Evolutionary conservation across 768 basidiomycete genomes (phyloP).

Genomic region (Podaxis sp.): DNA sequence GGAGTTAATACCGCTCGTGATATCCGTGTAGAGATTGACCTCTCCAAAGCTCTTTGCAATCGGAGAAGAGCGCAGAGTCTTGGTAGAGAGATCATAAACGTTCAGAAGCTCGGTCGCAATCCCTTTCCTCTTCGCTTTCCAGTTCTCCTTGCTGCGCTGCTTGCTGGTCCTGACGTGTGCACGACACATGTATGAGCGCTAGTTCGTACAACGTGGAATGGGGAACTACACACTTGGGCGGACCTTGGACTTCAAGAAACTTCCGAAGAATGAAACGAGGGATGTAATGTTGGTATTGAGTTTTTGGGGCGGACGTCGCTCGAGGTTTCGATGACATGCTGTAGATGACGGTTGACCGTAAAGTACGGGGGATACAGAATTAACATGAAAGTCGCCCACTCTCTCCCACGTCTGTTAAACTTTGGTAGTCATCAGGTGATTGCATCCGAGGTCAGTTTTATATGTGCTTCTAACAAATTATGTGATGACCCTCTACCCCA

Average conservation of each 20-base stretch:
- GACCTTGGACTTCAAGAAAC: slow-evolving; percentile 17
- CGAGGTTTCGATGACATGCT: not conserved
- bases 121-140: slow-evolving; percentile 17
- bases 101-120: slow-evolving; percentile 18
- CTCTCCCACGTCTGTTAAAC: slow-evolving; percentile 1
- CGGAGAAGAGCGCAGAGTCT: slow-evolving; percentile 17
- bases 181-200: not conserved
- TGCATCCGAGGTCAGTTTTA: not conserved
- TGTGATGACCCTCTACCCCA: no score
- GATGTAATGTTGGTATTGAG: slow-evolving; percentile 24
- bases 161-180: slow-evolving; percentile 15
- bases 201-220: not conserved
- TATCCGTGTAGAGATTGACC: slow-evolving; percentile 26
- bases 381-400: not conserved
- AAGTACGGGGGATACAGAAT: not conserved
- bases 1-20: slow-evolving; percentile 20
- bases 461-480: no score
- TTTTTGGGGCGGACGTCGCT: not conserved
- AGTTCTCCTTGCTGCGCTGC: slow-evolving; percentile 17
- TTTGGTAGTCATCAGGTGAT: not conserved
- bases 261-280: slow-evolving; percentile 23
- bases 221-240: slow-evolving; percentile 12
- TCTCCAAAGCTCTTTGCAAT: slow-evolving; percentile 21
- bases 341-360: not conserved
- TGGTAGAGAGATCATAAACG: slow-evolving; percentile 19